phyloP scores from a whole-genome alignment of 768 basidiomycete species.

The Boletus insuetus region DNA sequence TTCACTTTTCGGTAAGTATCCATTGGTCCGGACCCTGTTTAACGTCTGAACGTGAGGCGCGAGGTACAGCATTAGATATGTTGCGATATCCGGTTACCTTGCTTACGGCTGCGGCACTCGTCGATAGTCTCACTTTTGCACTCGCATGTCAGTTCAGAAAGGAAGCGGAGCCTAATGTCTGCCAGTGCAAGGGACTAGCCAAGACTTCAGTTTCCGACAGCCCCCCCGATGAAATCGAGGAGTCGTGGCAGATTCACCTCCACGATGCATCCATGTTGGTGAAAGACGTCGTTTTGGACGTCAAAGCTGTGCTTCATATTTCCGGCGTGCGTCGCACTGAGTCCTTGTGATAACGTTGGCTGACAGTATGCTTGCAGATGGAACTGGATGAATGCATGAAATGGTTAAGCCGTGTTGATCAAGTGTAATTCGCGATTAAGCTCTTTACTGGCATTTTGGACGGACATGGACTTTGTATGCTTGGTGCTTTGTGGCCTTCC shows the following conservation, averaged over 20 bases:
- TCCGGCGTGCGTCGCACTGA: slow-evolving; percentile 13
- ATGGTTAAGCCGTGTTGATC: slow-evolving; percentile 20
- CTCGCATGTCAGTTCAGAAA: slow-evolving; percentile 38
- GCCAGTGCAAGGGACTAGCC: slow-evolving; percentile 2
- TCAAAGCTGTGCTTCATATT: slow-evolving; percentile 25
- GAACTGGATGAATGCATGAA: slow-evolving; percentile 25
- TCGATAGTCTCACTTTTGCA: slow-evolving; percentile 41
- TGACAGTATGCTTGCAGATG: slow-evolving; percentile 16
- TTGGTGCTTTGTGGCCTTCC: slow-evolving; percentile 3
- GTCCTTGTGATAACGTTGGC: too few relatives aligned
- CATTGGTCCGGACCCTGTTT: neutral
- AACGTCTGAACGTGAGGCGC: neutral
- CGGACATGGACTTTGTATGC: neutral
- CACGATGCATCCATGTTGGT: slow-evolving; percentile 9
- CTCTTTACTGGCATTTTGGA: neutral
- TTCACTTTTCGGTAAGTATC: slow-evolving; percentile 36
- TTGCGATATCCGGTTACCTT: slow-evolving; percentile 51
- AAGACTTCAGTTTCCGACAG: neutral
- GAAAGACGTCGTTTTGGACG: slow-evolving; percentile 21
- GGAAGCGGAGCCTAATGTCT: slow-evolving; percentile 18
- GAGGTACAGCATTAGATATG: slow-evolving; percentile 47
- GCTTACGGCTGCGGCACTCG: slow-evolving; percentile 51
- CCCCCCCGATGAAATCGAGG: neutral
- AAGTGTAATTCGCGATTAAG: neutral
- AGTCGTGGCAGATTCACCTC: slow-evolving; percentile 10